phyloP scores from a whole-genome alignment of 352 stramenopile genomes.

The Phytophthora capsici region DNA sequence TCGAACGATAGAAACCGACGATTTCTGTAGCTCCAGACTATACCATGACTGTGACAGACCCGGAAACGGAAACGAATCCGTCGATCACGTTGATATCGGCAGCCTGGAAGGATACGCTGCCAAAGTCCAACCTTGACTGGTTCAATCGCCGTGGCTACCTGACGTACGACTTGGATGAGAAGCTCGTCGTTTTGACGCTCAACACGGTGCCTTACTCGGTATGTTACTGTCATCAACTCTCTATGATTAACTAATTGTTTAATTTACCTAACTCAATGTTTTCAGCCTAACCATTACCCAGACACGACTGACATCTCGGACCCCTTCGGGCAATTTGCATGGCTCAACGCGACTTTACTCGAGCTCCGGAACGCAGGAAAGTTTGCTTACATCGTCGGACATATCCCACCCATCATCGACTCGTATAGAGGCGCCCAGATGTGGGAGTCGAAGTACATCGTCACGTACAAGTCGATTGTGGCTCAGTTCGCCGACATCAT shows the following conservation, averaged over 20 bases:
- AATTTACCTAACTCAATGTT: constrained; percentile 5
- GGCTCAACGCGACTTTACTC: constrained; percentile 77
- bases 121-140: constrained; percentile 50
- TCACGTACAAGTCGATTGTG: constrained; percentile 78
- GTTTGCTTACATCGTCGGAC: constrained; percentile 86
- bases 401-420: constrained; percentile 91
- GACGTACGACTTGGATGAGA: constrained; percentile 60
- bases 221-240: background rate
- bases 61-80: constrained; percentile 48
- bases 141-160: constrained; percentile 67
- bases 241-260: no score
- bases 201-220: constrained; percentile 85
- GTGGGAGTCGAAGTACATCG: constrained; percentile 86
- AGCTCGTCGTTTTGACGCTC: constrained; percentile 68
- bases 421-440: constrained; percentile 82
- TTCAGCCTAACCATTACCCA: constrained; percentile 65
- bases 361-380: constrained; percentile 44
- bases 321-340: constrained; percentile 91
- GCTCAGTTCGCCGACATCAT: constrained; percentile 59
- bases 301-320: constrained; percentile 68
- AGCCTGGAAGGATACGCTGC: constrained; percentile 59
- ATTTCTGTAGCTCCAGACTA: constrained; percentile 57
- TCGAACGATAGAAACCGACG: no score
- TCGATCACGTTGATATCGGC: constrained; percentile 58
- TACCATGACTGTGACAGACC: constrained; percentile 70